Percentiles rank a stretch among this genome's conserved stretches.
Evolutionary conservation across 2,329 filamentous ascomycete species (phyloP).

Genomic region (Talaromyces rugulosus): DNA sequence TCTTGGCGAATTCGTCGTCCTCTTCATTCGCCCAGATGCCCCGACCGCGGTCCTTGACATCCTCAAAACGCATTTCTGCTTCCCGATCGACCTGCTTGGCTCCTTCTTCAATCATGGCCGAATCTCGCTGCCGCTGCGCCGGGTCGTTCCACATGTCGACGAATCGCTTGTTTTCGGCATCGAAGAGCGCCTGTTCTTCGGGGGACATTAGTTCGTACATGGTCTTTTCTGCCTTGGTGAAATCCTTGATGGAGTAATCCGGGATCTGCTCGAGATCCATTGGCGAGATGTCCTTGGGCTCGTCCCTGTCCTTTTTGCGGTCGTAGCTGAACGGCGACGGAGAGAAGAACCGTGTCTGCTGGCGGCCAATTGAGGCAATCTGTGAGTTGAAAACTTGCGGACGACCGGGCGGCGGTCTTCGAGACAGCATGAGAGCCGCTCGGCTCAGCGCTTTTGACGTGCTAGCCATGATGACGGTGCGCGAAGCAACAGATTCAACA

Average conservation of each 20-base stretch:
- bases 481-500: slow-evolving; percentile 15
- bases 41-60: slow-evolving; percentile 18
- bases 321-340: slow-evolving; percentile 30
- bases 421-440: slow-evolving; percentile 28
- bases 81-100: slow-evolving; percentile 29
- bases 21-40: slow-evolving; percentile 45
- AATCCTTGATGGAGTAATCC: slow-evolving; percentile 33
- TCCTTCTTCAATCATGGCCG: slow-evolving; percentile 29
- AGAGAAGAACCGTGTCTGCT: slow-evolving; percentile 29
- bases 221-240: slow-evolving; percentile 30
- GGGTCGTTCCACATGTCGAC: slow-evolving; percentile 37
- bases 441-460: slow-evolving; percentile 36
- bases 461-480: slow-evolving; percentile 30
- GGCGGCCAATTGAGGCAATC: slow-evolving; percentile 10
- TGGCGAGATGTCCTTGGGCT: slow-evolving; percentile 23
- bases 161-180: slow-evolving; percentile 30
- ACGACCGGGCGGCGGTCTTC: slow-evolving; percentile 22
- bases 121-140: slow-evolving; percentile 22
- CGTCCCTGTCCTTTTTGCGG: slow-evolving; percentile 23
- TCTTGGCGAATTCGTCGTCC: slow-evolving; percentile 39
- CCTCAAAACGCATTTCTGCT: slow-evolving; percentile 26
- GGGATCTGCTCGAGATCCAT: slow-evolving; percentile 27
- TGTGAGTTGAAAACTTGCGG: slow-evolving; percentile 13
- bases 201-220: slow-evolving; percentile 37
- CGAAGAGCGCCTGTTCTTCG: slow-evolving; percentile 32